Base-by-base conservation (phyloP, 1,284 basidiomycete genomes). In the Phellinidium pouzarii region DNA sequence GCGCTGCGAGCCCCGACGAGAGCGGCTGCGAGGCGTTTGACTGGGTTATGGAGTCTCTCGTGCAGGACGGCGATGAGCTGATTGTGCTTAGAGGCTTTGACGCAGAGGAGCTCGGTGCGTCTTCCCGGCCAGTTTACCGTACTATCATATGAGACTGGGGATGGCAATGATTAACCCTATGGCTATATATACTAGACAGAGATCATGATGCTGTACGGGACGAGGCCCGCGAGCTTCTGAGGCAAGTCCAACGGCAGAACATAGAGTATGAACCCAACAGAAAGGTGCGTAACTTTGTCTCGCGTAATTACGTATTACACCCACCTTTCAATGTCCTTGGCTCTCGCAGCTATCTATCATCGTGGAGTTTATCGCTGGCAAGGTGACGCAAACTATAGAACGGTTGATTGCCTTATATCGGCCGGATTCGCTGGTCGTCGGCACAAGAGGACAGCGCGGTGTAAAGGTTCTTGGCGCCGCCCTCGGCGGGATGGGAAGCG, bases 341-440 rank as follows among this genome's bases (percentile, higher is more conserved):
- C 40, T 40, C 46, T 29, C 14, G 7, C 59, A 91, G 85, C 80
- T 98, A 31, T 94, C 90, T 0, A 81, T 98, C 57, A 87, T 96
- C 46, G 83, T 98, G 53, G 95, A 98, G 71, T 94, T 91, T 63
- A 89, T 97, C 38, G 90, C 93, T 0, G 95, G 95, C 29, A 86
- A 84, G 57, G 83, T 96, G 4, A 89, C 91, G 0, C 81, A 87
- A 52, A 94, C 91, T 7, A 84, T 98, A 57, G 88, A 94, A 62
- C 84, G 92, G 45, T 80, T 99, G 59, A 95, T 98, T 58, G 90
- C 93, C 1, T 80, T 98, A 36, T 98, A 99, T 65, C 84, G 94
- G 42, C 95, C 95, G 1, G 94, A 99, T 67, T 92, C 90, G 1
- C 76, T 98, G 50, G 86, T 97, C 14, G 94, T 98, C 22, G 95